Conservation (phyloP, 2,329 filamentous ascomycete genomes). For the Fusarium veterinarium region DNA sequence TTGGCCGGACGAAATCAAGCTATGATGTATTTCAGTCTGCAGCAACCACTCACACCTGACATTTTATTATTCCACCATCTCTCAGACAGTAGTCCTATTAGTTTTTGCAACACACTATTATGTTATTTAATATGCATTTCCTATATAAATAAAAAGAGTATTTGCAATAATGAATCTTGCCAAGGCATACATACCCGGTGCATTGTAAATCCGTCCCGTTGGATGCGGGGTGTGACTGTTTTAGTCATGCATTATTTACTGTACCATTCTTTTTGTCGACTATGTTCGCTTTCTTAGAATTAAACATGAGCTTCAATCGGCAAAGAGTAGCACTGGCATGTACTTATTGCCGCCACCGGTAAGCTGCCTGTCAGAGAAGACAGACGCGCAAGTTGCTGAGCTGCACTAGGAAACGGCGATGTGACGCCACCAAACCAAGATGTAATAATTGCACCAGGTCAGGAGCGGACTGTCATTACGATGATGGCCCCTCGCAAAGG, state of each 20-base stretch:
- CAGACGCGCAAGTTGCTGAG: background rate
- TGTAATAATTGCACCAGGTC: background rate
- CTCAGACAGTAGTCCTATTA: background rate
- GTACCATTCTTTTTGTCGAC: background rate
- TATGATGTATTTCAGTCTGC: too few species aligned
- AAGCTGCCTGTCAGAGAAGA: fast-evolving
- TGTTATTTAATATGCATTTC: too few species aligned
- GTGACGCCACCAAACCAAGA: background rate
- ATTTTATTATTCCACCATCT: too few species aligned
- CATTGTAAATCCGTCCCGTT: background rate
- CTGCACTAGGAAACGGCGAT: background rate
- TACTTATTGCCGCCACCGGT: background rate
- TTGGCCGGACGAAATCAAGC: too few species aligned
- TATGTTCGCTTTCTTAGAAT: background rate
- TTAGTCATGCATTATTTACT: background rate
- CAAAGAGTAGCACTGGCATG: background rate
- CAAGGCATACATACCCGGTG: fast-evolving
- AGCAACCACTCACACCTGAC: background rate
- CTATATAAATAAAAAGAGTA: too few species aligned
- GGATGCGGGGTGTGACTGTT: background rate
- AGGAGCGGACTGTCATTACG: background rate
- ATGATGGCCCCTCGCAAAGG: background rate
- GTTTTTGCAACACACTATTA: background rate
- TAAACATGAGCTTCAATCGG: background rate
- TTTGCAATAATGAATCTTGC: background rate